A percentile compares a stretch with the other conserved stretches of the same genome.
Conservation (phyloP, 2,329 filamentous ascomycete genomes). For the Grosmannia clavigera region DNA sequence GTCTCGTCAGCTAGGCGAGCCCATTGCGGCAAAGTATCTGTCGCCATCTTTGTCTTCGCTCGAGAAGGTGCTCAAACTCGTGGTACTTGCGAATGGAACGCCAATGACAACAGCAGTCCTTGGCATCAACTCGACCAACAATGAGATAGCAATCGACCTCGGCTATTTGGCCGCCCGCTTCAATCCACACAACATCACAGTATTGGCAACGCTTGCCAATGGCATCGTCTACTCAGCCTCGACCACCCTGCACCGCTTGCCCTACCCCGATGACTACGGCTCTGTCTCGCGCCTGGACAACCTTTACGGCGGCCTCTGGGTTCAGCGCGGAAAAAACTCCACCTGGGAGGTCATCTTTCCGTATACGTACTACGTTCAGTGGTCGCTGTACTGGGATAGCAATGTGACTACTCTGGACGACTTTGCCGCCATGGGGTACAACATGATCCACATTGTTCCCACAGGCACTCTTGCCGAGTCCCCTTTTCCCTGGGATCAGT, state of each 20-base stretch:
- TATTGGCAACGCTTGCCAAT: neutral
- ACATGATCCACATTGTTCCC: neutral
- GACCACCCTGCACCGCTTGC: neutral
- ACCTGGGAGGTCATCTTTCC: neutral
- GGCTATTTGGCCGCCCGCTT: neutral
- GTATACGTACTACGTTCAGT: conserved; percentile 1
- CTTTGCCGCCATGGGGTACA: neutral
- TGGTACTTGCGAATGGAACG: neutral
- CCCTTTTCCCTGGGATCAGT: neutral
- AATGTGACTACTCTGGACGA: neutral
- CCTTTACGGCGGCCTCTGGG: neutral
- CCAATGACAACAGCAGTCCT: neutral
- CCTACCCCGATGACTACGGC: neutral
- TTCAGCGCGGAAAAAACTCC: neutral
- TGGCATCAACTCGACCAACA: neutral
- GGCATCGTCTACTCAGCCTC: neutral
- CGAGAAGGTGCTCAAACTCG: too few species aligned
- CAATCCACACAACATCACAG: neutral
- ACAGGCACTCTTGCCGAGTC: neutral
- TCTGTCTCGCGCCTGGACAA: neutral
- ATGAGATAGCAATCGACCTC: neutral
- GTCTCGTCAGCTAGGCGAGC: neutral
- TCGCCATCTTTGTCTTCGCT: too few species aligned
- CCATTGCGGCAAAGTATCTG: neutral
- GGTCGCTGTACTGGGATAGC: neutral